Base-by-base conservation (phyloP, 441 rosid genomes). In the Adansonia gregorii region DNA sequence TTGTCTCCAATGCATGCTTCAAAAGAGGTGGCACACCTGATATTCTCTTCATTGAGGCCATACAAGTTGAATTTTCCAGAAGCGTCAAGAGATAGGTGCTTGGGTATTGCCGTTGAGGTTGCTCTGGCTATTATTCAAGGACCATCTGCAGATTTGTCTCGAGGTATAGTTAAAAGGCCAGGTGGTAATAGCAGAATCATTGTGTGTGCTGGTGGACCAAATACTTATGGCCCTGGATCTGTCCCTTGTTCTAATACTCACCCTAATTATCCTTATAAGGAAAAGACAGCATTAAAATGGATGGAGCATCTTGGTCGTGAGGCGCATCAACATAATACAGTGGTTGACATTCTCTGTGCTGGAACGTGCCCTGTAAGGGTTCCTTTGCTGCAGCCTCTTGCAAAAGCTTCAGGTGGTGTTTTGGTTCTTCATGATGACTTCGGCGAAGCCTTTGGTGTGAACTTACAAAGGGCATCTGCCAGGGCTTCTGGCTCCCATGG, bases 371-470 rank as follows among this genome's bases (percentile, higher is more conserved):
- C 98, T 45, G 90, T 94, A 56, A 87, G 97, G 82, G 89, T 93
- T 87, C 97, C 95, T 65, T 66, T 93, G 46, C 78, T 94, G 79
- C 97, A 93, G 86, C 97, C 97, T 79, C 97, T 96, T 77, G 90
- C 94, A 74, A 96, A 91, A 85, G 88, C 98, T 81, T 91, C 98
- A 9, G 99, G 99, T 20, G 99, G 98, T 78, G 97, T 93, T 73
- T 77, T 96, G 89, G 87, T 96, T 78, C 99, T 96, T 74, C 97
- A 94, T 68, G 97, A 96, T 76, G 98, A 96, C 87, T 94, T 96
- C 83, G 98, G 99, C 58, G 99, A 96, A 87, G 95, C 99, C 74
- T 94, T 96, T 81, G 97, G 98, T 63, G 94, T 96, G 77, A 95
- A 94, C 77, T 89, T 96, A 92, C 98, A 96, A 82, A 89, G 98